Conservation (phyloP, 257 asterid genomes). For the Solanum chaucha region DNA sequence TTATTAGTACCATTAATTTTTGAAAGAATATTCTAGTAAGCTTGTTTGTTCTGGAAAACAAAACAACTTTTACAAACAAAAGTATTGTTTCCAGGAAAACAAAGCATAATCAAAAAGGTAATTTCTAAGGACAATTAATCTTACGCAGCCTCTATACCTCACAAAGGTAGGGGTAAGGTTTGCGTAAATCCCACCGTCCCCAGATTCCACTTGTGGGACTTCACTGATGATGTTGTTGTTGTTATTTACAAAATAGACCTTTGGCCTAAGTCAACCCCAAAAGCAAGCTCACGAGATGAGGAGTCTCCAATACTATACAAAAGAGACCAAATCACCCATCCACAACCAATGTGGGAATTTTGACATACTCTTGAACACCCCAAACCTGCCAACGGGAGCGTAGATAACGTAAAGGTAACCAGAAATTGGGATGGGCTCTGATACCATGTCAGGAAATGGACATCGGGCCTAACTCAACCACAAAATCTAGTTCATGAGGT, state of each 20-base stretch:
- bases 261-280: neutral
- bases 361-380: neutral
- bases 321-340: neutral
- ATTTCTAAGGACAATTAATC: neutral
- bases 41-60: neutral
- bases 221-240: neutral
- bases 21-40: neutral
- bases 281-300: neutral
- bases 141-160: neutral
- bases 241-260: neutral
- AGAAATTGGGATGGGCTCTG: neutral
- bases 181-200: neutral
- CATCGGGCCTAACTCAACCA: neutral
- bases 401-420: neutral
- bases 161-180: neutral
- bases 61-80: neutral
- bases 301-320: neutral
- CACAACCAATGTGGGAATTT: neutral
- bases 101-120: neutral
- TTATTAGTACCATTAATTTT: neutral
- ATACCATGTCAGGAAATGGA: neutral
- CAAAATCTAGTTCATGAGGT: neutral
- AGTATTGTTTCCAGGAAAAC: neutral
- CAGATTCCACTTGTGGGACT: neutral
- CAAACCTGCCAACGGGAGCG: neutral